Conservation (phyloP, 257 asterid species). For the Fraxinus anomala region DNA sequence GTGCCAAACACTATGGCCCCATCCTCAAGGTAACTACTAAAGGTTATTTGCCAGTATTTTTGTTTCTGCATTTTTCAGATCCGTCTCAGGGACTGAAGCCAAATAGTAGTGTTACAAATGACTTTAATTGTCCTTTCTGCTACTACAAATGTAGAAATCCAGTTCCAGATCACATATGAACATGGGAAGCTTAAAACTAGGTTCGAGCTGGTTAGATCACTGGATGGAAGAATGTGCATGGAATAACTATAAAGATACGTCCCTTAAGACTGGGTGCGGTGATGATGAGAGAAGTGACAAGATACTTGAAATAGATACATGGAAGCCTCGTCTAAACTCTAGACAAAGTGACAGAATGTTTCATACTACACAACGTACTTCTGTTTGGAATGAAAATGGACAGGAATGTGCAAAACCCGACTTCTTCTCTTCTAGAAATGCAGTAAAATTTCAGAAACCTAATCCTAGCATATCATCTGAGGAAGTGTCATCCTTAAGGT, state of each 20-base stretch:
- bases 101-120: not conserved
- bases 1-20: constrained; percentile 36
- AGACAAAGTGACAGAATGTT: constrained; percentile 36
- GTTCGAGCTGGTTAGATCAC: constrained; percentile 64
- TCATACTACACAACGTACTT: constrained; percentile 41
- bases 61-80: not conserved
- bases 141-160: constrained; percentile 51
- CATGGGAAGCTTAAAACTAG: constrained; percentile 41
- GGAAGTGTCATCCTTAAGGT: constrained; percentile 55
- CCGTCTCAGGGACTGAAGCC: not conserved
- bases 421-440: constrained; percentile 40
- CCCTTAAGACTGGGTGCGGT: constrained; percentile 20
- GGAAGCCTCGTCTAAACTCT: constrained; percentile 62
- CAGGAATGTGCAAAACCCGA: constrained; percentile 38
- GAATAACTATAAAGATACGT: constrained; percentile 38
- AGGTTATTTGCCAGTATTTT: not conserved
- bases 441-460: constrained; percentile 56
- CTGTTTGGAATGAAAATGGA: constrained; percentile 54
- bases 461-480: constrained; percentile 74
- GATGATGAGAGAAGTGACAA: constrained; percentile 76
- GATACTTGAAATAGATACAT: constrained; percentile 84
- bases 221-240: constrained; percentile 79
- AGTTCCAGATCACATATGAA: constrained; percentile 45
- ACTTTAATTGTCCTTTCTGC: not conserved
- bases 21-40: constrained; percentile 44